These are phyloP conservation scores for Saccharomycopsis vini DNA, from an alignment of 805 yeast genomes.

Conservation along the genomic window DNA sequence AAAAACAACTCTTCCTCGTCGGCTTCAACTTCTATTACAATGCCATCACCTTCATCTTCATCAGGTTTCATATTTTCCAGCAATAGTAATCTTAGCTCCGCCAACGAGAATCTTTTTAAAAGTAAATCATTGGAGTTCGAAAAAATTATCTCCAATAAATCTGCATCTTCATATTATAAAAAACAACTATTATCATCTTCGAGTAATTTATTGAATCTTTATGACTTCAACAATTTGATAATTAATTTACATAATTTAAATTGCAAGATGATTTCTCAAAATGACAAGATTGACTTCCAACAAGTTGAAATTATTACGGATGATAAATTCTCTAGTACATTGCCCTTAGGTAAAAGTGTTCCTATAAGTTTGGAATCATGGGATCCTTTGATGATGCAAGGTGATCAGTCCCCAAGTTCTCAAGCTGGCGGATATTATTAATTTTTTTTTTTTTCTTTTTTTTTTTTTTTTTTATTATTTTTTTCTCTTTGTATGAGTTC, in stretches of 20 bases:
- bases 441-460: not conserved
- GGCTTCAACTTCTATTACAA: too few relatives aligned
- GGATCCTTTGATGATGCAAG: conserved; percentile 4
- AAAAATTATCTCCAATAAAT: conserved; percentile 1
- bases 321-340: not conserved
- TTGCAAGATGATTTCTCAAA: conserved; percentile 14
- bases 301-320: conserved; percentile 2
- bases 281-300: conserved; percentile 17
- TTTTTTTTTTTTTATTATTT: too few relatives aligned
- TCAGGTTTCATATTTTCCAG: not conserved
- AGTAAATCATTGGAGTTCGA: conserved; percentile 3
- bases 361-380: conserved; percentile 12
- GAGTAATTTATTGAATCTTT: conserved; percentile 5
- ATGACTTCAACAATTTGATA: conserved; percentile 12
- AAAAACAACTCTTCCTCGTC: too few relatives aligned
- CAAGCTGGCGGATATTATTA: not conserved
- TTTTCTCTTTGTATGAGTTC: too few relatives aligned
- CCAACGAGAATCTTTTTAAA: not conserved
- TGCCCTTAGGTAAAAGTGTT: conserved; percentile 16
- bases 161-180: conserved; percentile 1
- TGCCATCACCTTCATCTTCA: too few relatives aligned
- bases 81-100: not conserved
- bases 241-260: conserved; percentile 12
- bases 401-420: not conserved
- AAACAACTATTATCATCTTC: not conserved